These are phyloP conservation scores for Vaucheria bursata DNA, from an alignment of 352 stramenopile species.

Conservation along the genomic window DNA sequence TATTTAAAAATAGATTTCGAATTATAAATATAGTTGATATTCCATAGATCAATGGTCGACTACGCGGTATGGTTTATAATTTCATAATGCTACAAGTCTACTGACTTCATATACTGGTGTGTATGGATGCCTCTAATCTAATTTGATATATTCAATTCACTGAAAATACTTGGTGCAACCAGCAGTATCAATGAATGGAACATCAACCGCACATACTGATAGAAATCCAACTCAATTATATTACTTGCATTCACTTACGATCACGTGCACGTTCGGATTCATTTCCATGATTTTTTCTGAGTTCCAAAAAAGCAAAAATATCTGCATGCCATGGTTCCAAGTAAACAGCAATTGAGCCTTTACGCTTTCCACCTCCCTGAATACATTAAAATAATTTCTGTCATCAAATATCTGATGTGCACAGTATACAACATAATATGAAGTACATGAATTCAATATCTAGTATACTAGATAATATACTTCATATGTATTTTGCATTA, in stretches of 20 bases:
- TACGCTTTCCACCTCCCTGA: conserved; percentile 5
- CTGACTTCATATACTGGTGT: not conserved
- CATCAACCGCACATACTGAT: not conserved
- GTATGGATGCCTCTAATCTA: not conserved
- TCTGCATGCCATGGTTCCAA: conserved; percentile 95
- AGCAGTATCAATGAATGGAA: not conserved
- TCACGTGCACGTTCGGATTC: conserved; percentile 89
- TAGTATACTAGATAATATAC: no score
- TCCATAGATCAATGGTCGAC: not conserved
- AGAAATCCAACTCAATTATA: no score
- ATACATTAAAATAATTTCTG: no score
- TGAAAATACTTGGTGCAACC: not conserved
- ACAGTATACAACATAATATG: no score
- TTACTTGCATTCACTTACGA: no score
- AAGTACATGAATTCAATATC: no score
- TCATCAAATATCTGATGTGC: no score
- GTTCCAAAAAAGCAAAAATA: conserved; percentile 94
- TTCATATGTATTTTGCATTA: no score
- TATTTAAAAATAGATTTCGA: conserved; percentile 49
- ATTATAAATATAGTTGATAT: not conserved
- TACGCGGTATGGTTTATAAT: not conserved
- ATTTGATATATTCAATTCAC: not conserved
- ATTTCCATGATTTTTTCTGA: conserved; percentile 95
- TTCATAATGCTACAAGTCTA: not conserved
- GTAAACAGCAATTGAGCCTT: not conserved